A percentile compares a stretch with the other conserved stretches of the same genome.
phyloP scores from a whole-genome alignment of 345 rosid genomes.

The Eucalyptus lansdowneana region DNA sequence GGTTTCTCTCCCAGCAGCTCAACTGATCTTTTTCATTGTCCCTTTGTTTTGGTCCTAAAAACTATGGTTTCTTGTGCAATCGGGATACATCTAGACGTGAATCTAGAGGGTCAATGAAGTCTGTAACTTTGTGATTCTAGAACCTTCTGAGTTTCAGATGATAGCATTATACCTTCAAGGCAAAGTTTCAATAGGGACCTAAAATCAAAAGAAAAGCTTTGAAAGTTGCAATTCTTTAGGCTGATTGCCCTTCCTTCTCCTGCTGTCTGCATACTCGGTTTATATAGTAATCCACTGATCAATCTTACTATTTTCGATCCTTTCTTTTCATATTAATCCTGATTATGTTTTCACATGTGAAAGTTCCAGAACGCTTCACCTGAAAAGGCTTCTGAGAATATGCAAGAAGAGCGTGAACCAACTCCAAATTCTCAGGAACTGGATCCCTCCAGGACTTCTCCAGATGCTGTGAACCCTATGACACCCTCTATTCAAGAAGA shows the following conservation, averaged over 20 bases:
- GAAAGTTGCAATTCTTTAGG: background rate
- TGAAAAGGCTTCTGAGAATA: background rate
- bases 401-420: background rate
- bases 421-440: background rate
- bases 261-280: background rate
- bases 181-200: background rate
- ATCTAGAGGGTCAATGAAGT: background rate
- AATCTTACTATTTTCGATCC: background rate
- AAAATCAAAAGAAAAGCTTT: background rate
- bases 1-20: background rate
- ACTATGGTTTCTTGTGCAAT: background rate
- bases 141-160: background rate
- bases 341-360: background rate
- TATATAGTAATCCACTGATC: background rate
- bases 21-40: background rate
- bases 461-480: conserved; percentile 19
- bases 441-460: background rate
- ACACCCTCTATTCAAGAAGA: conserved; percentile 37
- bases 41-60: background rate
- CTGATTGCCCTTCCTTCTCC: background rate
- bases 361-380: conserved; percentile 13
- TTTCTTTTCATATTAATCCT: background rate
- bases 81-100: background rate
- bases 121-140: background rate
- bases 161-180: background rate